Evolutionary conservation across 1,284 basidiomycete species (phyloP).

Genomic region (Inonotus hispidus): DNA sequence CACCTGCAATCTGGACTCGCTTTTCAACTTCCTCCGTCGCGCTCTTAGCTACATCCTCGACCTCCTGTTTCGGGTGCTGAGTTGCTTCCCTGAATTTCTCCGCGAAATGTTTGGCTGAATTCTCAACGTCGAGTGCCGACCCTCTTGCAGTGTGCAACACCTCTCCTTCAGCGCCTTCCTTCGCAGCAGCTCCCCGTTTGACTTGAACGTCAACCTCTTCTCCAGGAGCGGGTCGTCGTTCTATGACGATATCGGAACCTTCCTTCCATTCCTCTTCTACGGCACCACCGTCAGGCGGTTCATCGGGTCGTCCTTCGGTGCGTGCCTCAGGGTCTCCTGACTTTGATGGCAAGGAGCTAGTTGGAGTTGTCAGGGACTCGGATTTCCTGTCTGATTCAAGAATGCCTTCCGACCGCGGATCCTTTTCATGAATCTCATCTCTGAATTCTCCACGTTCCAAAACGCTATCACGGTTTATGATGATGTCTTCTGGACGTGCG

Average conservation of each 20-base stretch:
- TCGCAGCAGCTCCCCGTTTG: conserved; percentile 19
- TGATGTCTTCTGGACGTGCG: conserved; percentile 61
- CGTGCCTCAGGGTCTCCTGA: conserved; percentile 23
- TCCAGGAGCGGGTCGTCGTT: conserved; percentile 49
- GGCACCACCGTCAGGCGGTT: conserved; percentile 42
- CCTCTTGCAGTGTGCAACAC: conserved; percentile 9
- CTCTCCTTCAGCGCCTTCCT: conserved; percentile 5
- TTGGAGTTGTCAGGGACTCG: conserved; percentile 20
- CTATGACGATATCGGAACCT: conserved; percentile 62
- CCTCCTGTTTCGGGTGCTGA: conserved; percentile 2
- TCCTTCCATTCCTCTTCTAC: conserved; percentile 57
- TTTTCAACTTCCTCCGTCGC: conserved; percentile 4
- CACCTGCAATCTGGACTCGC: neutral
- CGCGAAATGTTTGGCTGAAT: neutral
- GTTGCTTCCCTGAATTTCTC: conserved; percentile 3
- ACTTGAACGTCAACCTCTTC: conserved; percentile 48
- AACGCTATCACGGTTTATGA: conserved; percentile 73
- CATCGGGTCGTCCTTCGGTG: conserved; percentile 29
- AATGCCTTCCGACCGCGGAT: conserved; percentile 26
- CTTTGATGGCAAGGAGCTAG: conserved; percentile 20
- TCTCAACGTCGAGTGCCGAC: conserved; percentile 4
- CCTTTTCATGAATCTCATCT: conserved; percentile 30
- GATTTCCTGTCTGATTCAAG: conserved; percentile 20
- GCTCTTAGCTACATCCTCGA: conserved; percentile 4
- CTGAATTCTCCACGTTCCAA: conserved; percentile 45